Evolutionary conservation across 805 yeast genomes (phyloP).

Genomic region (Wickerhamomyces bisporus): DNA sequence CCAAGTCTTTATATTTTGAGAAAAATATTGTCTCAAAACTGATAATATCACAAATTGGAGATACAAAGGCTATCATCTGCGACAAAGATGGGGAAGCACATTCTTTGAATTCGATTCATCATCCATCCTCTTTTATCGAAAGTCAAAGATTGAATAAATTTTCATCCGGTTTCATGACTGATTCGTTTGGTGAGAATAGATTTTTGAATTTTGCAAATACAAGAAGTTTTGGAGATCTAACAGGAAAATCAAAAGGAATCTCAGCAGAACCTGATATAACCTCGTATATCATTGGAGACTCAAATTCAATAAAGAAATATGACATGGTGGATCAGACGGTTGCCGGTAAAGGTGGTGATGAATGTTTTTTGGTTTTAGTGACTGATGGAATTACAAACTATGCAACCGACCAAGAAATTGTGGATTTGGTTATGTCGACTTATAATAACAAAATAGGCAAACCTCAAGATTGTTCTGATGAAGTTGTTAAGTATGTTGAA

Average conservation of each 20-base stretch:
- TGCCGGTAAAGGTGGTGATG: constrained; percentile 63
- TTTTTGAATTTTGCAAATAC: constrained; percentile 83
- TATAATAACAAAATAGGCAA: constrained; percentile 67
- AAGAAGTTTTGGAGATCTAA: constrained; percentile 85
- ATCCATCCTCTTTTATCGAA: constrained; percentile 81
- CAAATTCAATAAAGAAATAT: constrained; percentile 30
- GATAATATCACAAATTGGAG: constrained; percentile 88
- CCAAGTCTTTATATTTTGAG: constrained; percentile 37
- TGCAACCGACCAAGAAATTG: constrained; percentile 85
- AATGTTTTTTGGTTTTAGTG: constrained; percentile 74
- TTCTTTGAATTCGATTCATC: constrained; percentile 74
- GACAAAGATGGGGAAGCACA: constrained; percentile 79
- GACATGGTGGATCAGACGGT: constrained; percentile 20
- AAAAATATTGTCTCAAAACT: constrained; percentile 62
- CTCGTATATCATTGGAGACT: constrained; percentile 64
- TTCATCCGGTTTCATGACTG: constrained; percentile 62
- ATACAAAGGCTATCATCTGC: constrained; percentile 80
- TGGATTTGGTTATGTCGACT: constrained; percentile 76
- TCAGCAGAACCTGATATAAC: constrained; percentile 88
- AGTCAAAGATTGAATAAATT: constrained; percentile 62
- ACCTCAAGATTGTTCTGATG: constrained; percentile 83
- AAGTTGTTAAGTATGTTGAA: constrained; percentile 76
- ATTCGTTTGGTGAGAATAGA: constrained; percentile 90
- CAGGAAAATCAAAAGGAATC: constrained; percentile 78
- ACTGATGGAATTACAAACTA: constrained; percentile 85